Conservation (phyloP, 2,329 filamentous ascomycete species). For the Pseudogymnoascus sp. region DNA sequence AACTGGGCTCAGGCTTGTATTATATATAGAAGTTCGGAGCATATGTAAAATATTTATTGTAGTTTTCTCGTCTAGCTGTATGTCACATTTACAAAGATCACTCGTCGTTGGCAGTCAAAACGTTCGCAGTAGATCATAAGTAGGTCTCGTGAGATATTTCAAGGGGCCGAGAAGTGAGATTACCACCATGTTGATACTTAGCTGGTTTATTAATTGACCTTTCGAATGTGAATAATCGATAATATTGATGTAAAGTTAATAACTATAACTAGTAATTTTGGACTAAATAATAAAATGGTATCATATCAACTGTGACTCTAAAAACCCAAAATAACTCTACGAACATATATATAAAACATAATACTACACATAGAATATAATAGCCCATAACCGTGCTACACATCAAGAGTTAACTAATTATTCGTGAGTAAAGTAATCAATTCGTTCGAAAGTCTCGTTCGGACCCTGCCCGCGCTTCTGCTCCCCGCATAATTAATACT, state of each 20-base stretch:
- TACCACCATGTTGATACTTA: background rate
- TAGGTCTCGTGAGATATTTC: background rate
- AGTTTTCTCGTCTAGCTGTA: background rate
- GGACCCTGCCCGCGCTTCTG: background rate
- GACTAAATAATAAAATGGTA: background rate
- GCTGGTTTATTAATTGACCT: background rate
- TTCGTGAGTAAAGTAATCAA: background rate
- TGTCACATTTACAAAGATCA: background rate
- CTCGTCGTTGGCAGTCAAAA: background rate
- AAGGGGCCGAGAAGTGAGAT: background rate
- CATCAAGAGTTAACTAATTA: background rate
- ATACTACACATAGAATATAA: background rate
- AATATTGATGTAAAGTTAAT: background rate
- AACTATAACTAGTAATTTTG: background rate
- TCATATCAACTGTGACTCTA: background rate
- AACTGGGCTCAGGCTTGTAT: background rate
- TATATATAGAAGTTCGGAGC: slow-evolving; percentile 9
- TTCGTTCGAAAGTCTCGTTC: background rate
- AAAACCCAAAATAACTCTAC: background rate
- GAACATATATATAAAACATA: background rate
- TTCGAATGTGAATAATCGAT: background rate
- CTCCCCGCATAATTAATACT: background rate
- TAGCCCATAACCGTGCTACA: background rate
- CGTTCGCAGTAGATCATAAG: background rate
- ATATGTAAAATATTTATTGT: slow-evolving; percentile 6